phyloP scores from a whole-genome alignment of 805 yeast genomes.

The Suhomyces kilbournensis region DNA sequence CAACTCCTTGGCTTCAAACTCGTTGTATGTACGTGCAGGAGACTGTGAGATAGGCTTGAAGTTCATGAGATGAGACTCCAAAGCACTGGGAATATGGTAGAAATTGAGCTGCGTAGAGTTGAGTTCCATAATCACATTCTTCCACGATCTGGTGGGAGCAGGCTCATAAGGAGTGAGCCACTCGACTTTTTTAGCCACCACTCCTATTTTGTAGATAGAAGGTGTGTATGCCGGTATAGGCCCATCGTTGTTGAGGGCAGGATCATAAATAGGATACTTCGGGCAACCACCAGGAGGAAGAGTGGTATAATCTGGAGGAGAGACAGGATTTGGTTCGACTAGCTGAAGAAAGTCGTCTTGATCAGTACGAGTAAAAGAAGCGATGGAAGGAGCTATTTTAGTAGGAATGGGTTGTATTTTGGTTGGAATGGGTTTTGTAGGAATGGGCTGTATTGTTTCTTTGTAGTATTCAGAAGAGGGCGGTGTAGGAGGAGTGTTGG shows the following conservation, averaged over 20 bases:
- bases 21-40: constrained; percentile 6
- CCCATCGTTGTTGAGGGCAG: constrained; percentile 29
- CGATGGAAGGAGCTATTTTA: too few species aligned
- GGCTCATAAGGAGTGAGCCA: constrained; percentile 76
- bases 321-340: constrained; percentile 37
- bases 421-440: not conserved
- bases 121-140: constrained; percentile 61
- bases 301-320: constrained; percentile 36
- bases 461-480: not conserved
- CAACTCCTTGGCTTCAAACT: constrained; percentile 10
- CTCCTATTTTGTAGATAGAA: constrained; percentile 57
- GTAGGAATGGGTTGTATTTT: not conserved
- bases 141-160: constrained; percentile 70
- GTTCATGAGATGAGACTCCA: constrained; percentile 26
- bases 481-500: constrained; percentile 9
- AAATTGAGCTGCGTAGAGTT: constrained; percentile 85
- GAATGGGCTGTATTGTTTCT: too few species aligned
- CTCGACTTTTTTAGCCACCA: constrained; percentile 65
- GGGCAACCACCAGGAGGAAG: constrained; percentile 48
- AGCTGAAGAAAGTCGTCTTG: constrained; percentile 21
- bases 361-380: not conserved
- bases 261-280: constrained; percentile 25
- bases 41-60: constrained; percentile 14
- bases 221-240: constrained; percentile 64
- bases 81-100: constrained; percentile 42